Evolutionary conservation across 1,139 yeast genomes (phyloP).

Genomic region (Pichia sp.): DNA sequence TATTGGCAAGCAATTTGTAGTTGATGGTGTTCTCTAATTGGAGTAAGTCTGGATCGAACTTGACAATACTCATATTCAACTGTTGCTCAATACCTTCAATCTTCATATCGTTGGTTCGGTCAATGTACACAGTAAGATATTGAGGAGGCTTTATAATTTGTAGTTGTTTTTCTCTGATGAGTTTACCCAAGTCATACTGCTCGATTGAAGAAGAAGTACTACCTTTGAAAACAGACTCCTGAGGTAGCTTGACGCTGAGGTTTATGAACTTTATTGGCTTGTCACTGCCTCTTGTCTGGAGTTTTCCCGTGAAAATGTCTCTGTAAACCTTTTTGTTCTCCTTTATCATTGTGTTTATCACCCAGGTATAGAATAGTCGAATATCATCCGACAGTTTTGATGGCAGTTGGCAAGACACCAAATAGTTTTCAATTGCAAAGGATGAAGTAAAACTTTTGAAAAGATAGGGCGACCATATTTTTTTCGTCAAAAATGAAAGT

Average conservation of each 20-base stretch:
- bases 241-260: constrained; percentile 57
- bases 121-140: constrained; percentile 51
- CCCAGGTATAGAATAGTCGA: constrained; percentile 54
- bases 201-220: constrained; percentile 44
- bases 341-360: constrained; percentile 46
- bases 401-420: constrained; percentile 44
- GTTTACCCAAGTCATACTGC: constrained; percentile 46
- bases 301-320: constrained; percentile 50
- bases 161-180: constrained; percentile 46
- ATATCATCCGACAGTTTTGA: constrained; percentile 34
- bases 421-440: constrained; percentile 54
- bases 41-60: constrained; percentile 45
- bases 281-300: constrained; percentile 28
- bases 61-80: constrained; percentile 62
- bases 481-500: constrained; percentile 43
- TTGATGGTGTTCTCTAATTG: constrained; percentile 27
- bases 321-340: constrained; percentile 31
- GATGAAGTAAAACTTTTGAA: constrained; percentile 65
- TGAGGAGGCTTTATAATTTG: constrained; percentile 47
- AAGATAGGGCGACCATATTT: constrained; percentile 60
- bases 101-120: constrained; percentile 40
- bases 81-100: constrained; percentile 36
- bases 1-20: constrained; percentile 50
- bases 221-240: constrained; percentile 50
- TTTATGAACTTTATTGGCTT: constrained; percentile 51